phyloP scores from a whole-genome alignment of 179 eudicot species.

The Camellia oleifera region DNA sequence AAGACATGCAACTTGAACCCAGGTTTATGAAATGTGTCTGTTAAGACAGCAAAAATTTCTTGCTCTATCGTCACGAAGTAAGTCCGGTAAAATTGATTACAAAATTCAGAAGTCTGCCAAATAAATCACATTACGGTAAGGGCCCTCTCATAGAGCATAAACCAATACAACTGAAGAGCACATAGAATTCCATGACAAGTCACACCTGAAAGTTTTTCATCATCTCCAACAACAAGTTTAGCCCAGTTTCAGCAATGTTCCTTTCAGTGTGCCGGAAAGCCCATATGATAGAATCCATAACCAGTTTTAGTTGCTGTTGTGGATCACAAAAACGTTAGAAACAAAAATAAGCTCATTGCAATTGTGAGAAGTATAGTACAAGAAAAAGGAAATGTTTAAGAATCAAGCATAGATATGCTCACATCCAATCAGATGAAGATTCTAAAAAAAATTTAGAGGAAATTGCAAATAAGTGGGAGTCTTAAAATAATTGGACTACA shows the following conservation, averaged over 20 bases:
- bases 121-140: slow-evolving; percentile 9
- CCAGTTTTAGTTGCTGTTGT: slow-evolving; percentile 93
- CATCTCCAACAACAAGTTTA: slow-evolving; percentile 90
- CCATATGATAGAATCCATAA: slow-evolving; percentile 98
- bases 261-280: slow-evolving; percentile 99
- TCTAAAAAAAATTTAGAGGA: too few relatives aligned
- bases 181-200: slow-evolving; percentile 9
- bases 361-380: background rate
- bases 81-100: slow-evolving; percentile 82
- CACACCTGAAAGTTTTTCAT: slow-evolving; percentile 90
- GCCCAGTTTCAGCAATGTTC: slow-evolving; percentile 98
- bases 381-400: background rate
- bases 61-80: slow-evolving; percentile 91
- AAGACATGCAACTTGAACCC: slow-evolving; percentile 95
- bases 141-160: background rate
- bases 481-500: too few relatives aligned
- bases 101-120: slow-evolving; percentile 75
- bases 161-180: background rate
- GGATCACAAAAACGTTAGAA: background rate
- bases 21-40: slow-evolving; percentile 98
- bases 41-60: slow-evolving; percentile 94
- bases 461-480: too few relatives aligned
- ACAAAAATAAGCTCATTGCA: background rate
- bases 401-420: background rate
- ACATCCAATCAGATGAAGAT: background rate